Base-by-base conservation (phyloP, 208 protist genomes). In the Trypanosoma cruzi region DNA sequence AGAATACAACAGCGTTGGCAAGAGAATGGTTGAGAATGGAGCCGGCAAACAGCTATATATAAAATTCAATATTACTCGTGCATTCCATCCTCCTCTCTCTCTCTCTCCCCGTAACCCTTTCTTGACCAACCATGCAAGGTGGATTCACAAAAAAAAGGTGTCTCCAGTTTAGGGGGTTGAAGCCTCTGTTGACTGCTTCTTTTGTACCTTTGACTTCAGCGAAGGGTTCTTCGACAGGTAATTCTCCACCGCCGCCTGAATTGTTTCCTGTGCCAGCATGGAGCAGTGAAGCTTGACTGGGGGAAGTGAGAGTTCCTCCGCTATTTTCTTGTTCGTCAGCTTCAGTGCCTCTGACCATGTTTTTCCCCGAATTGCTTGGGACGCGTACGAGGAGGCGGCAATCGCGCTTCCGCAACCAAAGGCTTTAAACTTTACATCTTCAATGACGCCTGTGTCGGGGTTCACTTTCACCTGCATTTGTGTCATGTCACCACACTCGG, bases 361-460 rank as follows among this genome's bases (percentile, higher is more conserved):
- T 90, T 99, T 99, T 8, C 99, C 98, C 37, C 98, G 97, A 14
- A 99, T 93, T 63, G 96, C 97, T 76, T 99, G 98, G 11, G 99
- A 99, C 7, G 98, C 99, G 28, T 99, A 96, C 0, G 97, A 99
- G 8, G 90, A 98, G 24, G 87, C 90, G 0, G 99, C 99, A 68
- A 99, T 99, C 34, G 99, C 99, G 46, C 98, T 99, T 26, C 98
- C 99, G 80, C 99, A 99, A 54, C 99, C 99, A 81, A 99, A 99
- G 0, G 99, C 99, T 84, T 99, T 99, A 75, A 99, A 99, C 69
- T 92, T 92, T 20, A 98, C 97, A 75, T 99, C 95, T 34, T 92
- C 86, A 59, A 99, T 98, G 24, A 92, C 72, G 28, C 92, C 78
- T 14, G 88, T 93, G 34, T 97, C 85, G 13, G 93, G 89, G 71